Base-by-base conservation (phyloP, 768 basidiomycete species). In the Calocybe indica region DNA sequence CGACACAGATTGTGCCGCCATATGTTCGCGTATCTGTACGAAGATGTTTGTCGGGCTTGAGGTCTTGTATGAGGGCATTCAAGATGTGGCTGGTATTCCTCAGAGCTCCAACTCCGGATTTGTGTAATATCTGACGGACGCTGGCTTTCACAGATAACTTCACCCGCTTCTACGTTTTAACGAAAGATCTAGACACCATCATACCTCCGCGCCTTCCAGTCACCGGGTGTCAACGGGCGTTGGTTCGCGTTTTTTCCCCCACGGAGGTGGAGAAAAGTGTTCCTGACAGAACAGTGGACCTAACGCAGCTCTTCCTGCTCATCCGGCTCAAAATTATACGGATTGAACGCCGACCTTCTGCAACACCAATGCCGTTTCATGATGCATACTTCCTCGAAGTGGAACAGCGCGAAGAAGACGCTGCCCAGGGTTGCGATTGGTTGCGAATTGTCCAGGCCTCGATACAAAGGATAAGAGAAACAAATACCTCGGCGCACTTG, bases 11-110 rank as follows among this genome's bases (percentile, higher is more conserved):
- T 76, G 75, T 53, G 88, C 85, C 3, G 88, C 88, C 7, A 87
- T 92, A 48, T 87, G 85, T 56, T 89, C 88, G 7, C 73, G 69
- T 22, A 65, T 85, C 22, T 86, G 84, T 48, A 70, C 73, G 5
- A 71, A 70, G 9, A 55, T 85, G 36, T 85, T 85, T 51, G 64
- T 74, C 1, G 81, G 75, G n/a, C 64, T 90, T 32, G 75, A 84
- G 40, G 63, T 88, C 3, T 63, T 90, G 36, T 64, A 61, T 32
- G 71, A 80, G 46, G 76, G 75, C 8, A 84, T 91, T 40, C 88
- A 92, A 56, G 77, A 85, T 52, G 70, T 70, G 45, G 58, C 70
- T 37, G 61, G 85, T 82, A 22, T 22, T 22, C 22, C 22, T 22
- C 22, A 22, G 58, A 34, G 63, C 48, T 30, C 35, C 22, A 36